Conservation (phyloP, 1,284 basidiomycete species). For the Cystobasidium sp. region DNA sequence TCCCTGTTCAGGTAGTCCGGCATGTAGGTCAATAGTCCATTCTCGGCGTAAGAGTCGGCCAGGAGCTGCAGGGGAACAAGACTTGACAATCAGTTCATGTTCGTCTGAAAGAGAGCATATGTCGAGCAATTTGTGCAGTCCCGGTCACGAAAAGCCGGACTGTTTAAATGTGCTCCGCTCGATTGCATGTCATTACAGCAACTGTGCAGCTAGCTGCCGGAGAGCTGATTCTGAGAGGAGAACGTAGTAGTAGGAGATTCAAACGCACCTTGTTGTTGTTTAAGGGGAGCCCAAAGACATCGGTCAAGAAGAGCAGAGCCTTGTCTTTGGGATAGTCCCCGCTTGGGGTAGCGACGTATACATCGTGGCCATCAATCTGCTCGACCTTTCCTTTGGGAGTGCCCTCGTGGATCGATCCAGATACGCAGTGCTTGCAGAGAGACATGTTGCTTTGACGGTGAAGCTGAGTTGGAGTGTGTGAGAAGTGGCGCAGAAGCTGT, state of each 20-base stretch:
- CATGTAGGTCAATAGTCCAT: slow-evolving; percentile 69
- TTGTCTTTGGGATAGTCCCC: slow-evolving; percentile 65
- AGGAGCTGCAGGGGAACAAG: slow-evolving; percentile 38
- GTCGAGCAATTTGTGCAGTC: too few species aligned
- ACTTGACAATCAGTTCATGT: not conserved
- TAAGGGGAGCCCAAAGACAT: slow-evolving; percentile 69
- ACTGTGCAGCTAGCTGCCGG: not conserved
- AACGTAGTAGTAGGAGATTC: not conserved
- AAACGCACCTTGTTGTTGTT: slow-evolving; percentile 62
- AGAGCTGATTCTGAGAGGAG: not conserved
- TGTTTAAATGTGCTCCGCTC: too few species aligned
- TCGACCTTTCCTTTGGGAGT: slow-evolving; percentile 60
- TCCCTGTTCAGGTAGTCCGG: slow-evolving; percentile 69
- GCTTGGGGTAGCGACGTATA: slow-evolving; percentile 62
- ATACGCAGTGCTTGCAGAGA: slow-evolving; percentile 64
- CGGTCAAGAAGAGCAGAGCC: slow-evolving; percentile 64
- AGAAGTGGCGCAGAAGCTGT: not conserved
- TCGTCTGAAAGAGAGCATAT: too few species aligned
- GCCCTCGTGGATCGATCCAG: slow-evolving; percentile 67
- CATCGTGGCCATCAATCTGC: slow-evolving; percentile 61
- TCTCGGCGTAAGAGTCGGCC: slow-evolving; percentile 71
- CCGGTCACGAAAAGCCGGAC: too few species aligned
- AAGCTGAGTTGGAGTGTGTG: not conserved
- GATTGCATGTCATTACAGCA: not conserved
- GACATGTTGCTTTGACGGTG: slow-evolving; percentile 56